These are phyloP conservation scores for Saturnispora gosingensis DNA, from an alignment of 805 yeast species.

Conservation along the genomic window DNA sequence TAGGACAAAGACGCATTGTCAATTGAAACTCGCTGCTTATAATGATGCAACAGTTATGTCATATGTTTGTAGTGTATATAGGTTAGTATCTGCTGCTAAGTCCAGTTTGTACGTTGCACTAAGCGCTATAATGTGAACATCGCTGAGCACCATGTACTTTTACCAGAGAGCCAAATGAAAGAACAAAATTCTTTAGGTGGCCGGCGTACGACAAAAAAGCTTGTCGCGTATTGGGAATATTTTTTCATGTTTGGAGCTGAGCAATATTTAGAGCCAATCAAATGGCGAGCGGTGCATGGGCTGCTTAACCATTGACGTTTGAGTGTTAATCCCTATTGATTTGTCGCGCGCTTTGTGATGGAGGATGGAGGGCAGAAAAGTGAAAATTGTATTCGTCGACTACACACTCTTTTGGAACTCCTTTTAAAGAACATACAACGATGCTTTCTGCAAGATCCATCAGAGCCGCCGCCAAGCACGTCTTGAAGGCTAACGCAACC, in stretches of 20 bases:
- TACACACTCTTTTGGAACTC: not conserved
- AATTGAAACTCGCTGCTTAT: too few species aligned
- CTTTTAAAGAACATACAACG: slow-evolving; percentile 15
- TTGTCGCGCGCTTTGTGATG: not conserved
- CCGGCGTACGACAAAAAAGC: not conserved
- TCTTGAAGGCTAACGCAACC: slow-evolving; percentile 45
- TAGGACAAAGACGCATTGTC: too few species aligned
- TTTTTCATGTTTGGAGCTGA: not conserved
- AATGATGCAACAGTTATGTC: too few species aligned
- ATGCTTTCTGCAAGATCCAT: slow-evolving; percentile 85
- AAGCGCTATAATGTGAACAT: too few species aligned
- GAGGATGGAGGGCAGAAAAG: not conserved
- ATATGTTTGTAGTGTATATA: too few species aligned
- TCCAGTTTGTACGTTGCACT: too few species aligned
- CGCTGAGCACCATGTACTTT: too few species aligned
- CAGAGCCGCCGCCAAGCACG: slow-evolving; percentile 79
- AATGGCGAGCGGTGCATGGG: slow-evolving; percentile 2
- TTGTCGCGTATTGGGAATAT: not conserved
- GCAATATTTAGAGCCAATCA: slow-evolving; percentile 5
- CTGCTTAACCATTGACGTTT: slow-evolving; percentile 4
- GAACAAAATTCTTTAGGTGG: too few species aligned
- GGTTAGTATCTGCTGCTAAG: too few species aligned
- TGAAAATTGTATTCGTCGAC: not conserved
- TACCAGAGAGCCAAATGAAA: too few species aligned
- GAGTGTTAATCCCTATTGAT: not conserved